Conservation (phyloP, 176 grass and related monocot species). For the Eragrostis curvula region DNA sequence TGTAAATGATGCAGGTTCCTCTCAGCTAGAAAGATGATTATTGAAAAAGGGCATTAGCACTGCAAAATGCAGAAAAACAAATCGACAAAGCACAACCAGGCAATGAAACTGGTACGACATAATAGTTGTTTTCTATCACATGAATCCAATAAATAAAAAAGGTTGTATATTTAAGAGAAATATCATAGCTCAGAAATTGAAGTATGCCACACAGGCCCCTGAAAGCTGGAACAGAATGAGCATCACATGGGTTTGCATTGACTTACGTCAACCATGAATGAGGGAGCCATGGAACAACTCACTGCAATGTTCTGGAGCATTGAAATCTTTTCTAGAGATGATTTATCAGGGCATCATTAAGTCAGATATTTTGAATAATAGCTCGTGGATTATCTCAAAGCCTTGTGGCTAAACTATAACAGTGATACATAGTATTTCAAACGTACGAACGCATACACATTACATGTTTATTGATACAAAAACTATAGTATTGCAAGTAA, state of each 20-base stretch:
- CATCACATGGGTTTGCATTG: not conserved
- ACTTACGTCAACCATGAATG: not conserved
- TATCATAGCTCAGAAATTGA: not conserved
- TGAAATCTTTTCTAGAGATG: not conserved
- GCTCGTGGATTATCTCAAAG: not conserved
- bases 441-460: not conserved
- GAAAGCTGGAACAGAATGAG: not conserved
- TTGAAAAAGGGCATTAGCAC: not conserved
- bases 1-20: not conserved
- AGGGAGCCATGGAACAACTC: conserved; percentile 1
- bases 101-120: not conserved
- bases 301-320: not conserved
- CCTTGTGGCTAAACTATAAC: not conserved
- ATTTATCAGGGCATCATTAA: not conserved
- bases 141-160: conserved; percentile 15
- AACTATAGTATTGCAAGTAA: not conserved
- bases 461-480: not conserved
- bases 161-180: not conserved
- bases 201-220: not conserved
- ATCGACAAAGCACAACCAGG: not conserved
- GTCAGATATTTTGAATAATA: not conserved
- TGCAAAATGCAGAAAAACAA: not conserved
- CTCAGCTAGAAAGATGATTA: conserved; percentile 1
- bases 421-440: not conserved
- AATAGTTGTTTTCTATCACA: conserved; percentile 1